Evolutionary conservation across 2,329 filamentous ascomycete species (phyloP).

Genomic region (Botrytis fabae): DNA sequence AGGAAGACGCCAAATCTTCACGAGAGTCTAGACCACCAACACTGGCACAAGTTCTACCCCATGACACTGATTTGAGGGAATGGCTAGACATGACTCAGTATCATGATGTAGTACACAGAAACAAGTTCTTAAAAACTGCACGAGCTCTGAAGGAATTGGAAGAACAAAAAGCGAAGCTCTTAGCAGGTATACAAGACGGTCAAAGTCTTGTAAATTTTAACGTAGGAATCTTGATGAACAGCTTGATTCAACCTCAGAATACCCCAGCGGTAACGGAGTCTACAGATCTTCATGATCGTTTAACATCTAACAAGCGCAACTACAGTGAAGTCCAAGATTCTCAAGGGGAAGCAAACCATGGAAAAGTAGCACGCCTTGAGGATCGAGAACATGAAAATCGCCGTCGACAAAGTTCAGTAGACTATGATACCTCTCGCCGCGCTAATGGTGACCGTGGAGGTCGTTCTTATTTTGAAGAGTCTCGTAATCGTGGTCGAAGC

Average conservation of each 20-base stretch:
- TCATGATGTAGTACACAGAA: constrained; percentile 41
- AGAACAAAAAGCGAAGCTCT: constrained; percentile 37
- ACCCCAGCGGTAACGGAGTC: constrained; percentile 14
- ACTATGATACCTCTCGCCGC: constrained; percentile 28
- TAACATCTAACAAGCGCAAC: constrained; percentile 37
- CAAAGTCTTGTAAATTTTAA: constrained; percentile 16
- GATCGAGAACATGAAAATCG: constrained; percentile 29
- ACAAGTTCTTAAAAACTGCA: constrained; percentile 34
- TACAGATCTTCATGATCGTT: constrained; percentile 26
- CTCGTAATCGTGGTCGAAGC: constrained; percentile 28
- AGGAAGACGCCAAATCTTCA: constrained; percentile 27
- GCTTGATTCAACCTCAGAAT: not conserved
- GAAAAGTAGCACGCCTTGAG: constrained; percentile 36
- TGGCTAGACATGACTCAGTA: constrained; percentile 43
- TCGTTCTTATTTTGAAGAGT: constrained; percentile 28
- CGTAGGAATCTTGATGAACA: constrained; percentile 11
- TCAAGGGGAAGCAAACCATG: constrained; percentile 24
- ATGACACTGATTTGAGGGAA: constrained; percentile 40
- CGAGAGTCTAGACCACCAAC: constrained; percentile 29
- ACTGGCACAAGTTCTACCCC: constrained; percentile 34
- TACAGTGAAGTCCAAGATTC: constrained; percentile 35
- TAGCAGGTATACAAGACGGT: constrained; percentile 38
- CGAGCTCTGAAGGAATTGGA: constrained; percentile 33
- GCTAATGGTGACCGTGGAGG: constrained; percentile 32
- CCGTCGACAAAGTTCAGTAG: constrained; percentile 32